Base-by-base conservation (phyloP, 2,329 filamentous ascomycete species). In the Aspergillus quadrilineatus region DNA sequence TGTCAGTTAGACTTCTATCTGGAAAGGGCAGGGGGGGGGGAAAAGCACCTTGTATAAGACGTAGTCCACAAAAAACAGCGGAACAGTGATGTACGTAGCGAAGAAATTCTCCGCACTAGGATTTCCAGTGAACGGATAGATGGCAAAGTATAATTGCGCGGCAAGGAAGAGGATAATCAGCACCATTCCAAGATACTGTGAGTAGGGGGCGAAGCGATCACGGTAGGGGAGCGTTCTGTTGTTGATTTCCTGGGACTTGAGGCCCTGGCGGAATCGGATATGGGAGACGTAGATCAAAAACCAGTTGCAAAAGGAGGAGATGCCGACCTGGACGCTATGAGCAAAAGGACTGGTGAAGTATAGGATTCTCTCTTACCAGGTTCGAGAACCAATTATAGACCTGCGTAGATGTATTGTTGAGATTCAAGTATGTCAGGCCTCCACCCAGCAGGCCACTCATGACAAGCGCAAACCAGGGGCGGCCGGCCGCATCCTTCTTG, bases 331-430 rank as follows among this genome's bases (percentile, higher is more conserved):
- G 2, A 6, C 3, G 17, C 1, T 46, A 22, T 34, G 4, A 53
- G n/a, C 36, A 14, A 34, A 34, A 14, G 32, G 7, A 6, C 26
- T 2, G 7, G 12, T 37, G 17, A 3, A 14, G 14, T 10, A 10
- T 28, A 32, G 5, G 14, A n/a, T n/a, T 7, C 6, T 28, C 9
- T 6, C 62, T 47, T 50, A 67, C 65, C 61, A 69, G 48, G n/a
- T 62, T 58, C 1, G 71, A 70, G 50, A 73, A 72, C 71, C 69
- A 73, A 14, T 56, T 58, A 43, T 73, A 73, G 1, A 73, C 69
- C 29, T 63, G 39, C 14, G 60, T 58, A 2, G 62, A 61, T 14
- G 64, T 59, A 41, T 64, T 63, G 44, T 68, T 69, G 14, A 63
- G 60, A 51, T 73, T 72, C 2, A 73, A 63, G 56, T 73, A 73